Evolutionary conservation across 2,329 filamentous ascomycete species (phyloP), one percentile per base, ranked within the genome.

Genomic region (Claviceps maximensis): DNA sequence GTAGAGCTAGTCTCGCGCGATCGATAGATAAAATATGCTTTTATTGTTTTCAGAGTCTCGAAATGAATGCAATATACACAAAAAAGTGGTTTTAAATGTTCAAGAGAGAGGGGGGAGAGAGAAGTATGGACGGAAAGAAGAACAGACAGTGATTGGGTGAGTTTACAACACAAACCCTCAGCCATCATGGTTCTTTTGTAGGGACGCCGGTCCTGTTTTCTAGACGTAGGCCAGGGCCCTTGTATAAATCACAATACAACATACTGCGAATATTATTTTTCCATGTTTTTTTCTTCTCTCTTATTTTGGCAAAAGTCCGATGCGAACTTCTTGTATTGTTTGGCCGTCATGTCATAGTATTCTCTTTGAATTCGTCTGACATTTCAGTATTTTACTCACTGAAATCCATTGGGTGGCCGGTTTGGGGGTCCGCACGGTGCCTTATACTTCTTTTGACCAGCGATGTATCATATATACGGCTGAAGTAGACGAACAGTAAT

Each of bases 241-340:
- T 67, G 66, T 68, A 67, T 68, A 51, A 49, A 68, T 64, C 17
- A 42, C 25, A 65, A 65, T 64, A 67, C 62, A 66, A 65, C 59
- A 59, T 63, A 60, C 58, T 63, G 65, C 57, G 47, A 52, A 54
- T 51, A 23, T 33, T n/a, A 44, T 53, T 38, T 27, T 40, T 40
- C 25, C 15, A 33, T 50, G 47, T 44, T 23, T 15, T 12, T 29
- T 12, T 42, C 5, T 51, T 29, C 46, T 19, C 41, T 23, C n/a
- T n/a, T n/a, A n/a, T n/a, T n/a, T n/a, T n/a, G n/a, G n/a, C n/a
- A n/a, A n/a, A n/a, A n/a, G n/a, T n/a, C n/a, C n/a, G n/a, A n/a
- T n/a, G n/a, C n/a, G n/a, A n/a, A n/a, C n/a, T n/a, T n/a, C n/a
- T n/a, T n/a, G n/a, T n/a, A n/a, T n/a, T n/a, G n/a, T n/a, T n/a